Percentiles rank a stretch among this genome's conserved stretches.
Conservation (phyloP, 2,329 filamentous ascomycete species). For the Akanthomyces lecanii region DNA sequence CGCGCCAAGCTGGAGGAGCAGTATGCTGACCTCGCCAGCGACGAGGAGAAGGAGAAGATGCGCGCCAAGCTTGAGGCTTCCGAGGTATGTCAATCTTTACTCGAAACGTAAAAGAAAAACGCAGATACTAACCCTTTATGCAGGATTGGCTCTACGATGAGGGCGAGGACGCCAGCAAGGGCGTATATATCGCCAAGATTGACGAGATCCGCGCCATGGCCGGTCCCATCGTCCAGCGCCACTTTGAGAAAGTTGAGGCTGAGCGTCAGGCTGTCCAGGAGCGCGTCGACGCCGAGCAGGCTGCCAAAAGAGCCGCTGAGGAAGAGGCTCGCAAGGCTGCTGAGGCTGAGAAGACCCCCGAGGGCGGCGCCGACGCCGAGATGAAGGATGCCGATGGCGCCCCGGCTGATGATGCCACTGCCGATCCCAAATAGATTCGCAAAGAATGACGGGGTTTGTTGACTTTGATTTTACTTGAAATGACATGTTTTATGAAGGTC, state of each 20-base stretch:
- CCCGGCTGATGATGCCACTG: slow-evolving; percentile 43
- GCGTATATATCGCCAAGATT: slow-evolving; percentile 88
- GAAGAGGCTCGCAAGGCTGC: slow-evolving; percentile 53
- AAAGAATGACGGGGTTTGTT: background rate
- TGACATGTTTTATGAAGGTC: slow-evolving; percentile 23
- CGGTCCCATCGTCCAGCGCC: slow-evolving; percentile 86
- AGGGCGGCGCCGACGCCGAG: slow-evolving; percentile 53
- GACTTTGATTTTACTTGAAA: slow-evolving; percentile 10
- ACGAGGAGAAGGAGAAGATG: slow-evolving; percentile 88
- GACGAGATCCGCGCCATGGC: slow-evolving; percentile 90
- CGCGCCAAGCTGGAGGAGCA: slow-evolving; percentile 92
- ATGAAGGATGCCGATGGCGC: slow-evolving; percentile 57
- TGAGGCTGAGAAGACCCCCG: slow-evolving; percentile 46
- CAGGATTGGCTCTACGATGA: slow-evolving; percentile 99
- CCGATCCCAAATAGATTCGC: slow-evolving; percentile 33
- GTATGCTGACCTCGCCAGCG: slow-evolving; percentile 81
- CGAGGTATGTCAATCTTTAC: slow-evolving; percentile 64
- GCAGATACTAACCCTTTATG: background rate
- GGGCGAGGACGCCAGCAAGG: slow-evolving; percentile 90
- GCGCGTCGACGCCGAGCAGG: slow-evolving; percentile 70
- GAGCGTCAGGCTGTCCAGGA: slow-evolving; percentile 78
- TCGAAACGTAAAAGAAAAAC: background rate
- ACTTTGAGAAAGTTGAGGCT: slow-evolving; percentile 89
- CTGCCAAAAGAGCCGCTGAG: slow-evolving; percentile 64
- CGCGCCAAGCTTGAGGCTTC: slow-evolving; percentile 75